These are phyloP conservation scores for Aspergillus biplanus DNA, from an alignment of 495 filamentous ascomycete species.

Conservation along the genomic window DNA sequence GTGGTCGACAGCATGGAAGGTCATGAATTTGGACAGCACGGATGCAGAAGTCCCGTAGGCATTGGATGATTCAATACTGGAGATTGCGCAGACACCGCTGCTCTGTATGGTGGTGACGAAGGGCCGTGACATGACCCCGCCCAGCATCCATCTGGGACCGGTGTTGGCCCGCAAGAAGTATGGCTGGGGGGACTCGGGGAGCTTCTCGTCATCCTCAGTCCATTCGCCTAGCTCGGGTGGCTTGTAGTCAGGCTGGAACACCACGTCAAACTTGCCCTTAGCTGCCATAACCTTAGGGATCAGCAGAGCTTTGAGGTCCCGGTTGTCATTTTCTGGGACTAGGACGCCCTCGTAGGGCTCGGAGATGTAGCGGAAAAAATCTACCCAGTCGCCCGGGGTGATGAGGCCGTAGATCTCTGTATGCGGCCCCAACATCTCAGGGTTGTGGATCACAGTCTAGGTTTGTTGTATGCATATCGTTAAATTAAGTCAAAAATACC, in stretches of 20 bases:
- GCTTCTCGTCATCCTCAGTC: slow-evolving; percentile 42
- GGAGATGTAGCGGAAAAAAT: slow-evolving; percentile 55
- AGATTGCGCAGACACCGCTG: slow-evolving; percentile 48
- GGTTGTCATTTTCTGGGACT: slow-evolving; percentile 49
- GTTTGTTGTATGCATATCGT: slow-evolving; percentile 2
- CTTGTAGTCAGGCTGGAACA: slow-evolving; percentile 47
- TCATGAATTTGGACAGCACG: slow-evolving; percentile 37
- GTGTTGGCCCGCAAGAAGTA: slow-evolving; percentile 49
- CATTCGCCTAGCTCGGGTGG: slow-evolving; percentile 45
- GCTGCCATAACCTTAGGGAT: slow-evolving; percentile 57
- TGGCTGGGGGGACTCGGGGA: slow-evolving; percentile 40
- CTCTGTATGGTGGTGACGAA: slow-evolving; percentile 50
- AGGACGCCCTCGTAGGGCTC: slow-evolving; percentile 54
- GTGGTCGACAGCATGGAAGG: slow-evolving; percentile 45
- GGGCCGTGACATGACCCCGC: slow-evolving; percentile 47
- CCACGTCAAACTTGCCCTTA: slow-evolving; percentile 51
- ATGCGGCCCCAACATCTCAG: slow-evolving; percentile 46
- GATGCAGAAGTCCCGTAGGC: slow-evolving; percentile 34
- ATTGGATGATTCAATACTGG: slow-evolving; percentile 46
- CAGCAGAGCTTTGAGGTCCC: slow-evolving; percentile 44
- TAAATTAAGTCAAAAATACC: not conserved
- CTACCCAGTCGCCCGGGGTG: slow-evolving; percentile 56
- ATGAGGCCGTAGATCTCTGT: slow-evolving; percentile 50
- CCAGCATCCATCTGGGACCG: slow-evolving; percentile 47
- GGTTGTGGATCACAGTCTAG: slow-evolving; percentile 46